phyloP scores from a whole-genome alignment of 306 rosid genomes.

The Styphnolobium japonicum region DNA sequence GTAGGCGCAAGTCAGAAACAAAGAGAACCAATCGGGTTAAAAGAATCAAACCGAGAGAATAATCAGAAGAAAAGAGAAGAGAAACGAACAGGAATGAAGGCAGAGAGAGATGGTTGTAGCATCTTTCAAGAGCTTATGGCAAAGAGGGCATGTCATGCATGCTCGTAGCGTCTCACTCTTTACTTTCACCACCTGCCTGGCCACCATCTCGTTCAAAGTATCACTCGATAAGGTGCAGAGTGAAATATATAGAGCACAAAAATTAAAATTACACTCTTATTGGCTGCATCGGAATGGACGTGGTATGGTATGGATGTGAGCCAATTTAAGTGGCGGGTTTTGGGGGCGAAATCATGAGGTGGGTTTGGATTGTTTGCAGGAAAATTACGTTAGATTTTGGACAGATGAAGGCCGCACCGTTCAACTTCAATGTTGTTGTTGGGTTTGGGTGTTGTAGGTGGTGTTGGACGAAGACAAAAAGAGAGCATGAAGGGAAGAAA shows the following conservation, averaged over 20 bases:
- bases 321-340: constrained; percentile 18
- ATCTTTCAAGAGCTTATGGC: constrained; percentile 63
- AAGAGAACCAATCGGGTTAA: constrained; percentile 25
- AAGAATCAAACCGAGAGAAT: constrained; percentile 8
- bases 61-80: constrained; percentile 10
- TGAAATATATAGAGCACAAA: too few species aligned
- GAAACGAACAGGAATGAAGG: constrained; percentile 79
- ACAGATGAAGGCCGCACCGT: constrained; percentile 23
- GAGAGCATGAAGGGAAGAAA: not conserved
- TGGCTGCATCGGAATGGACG: constrained; percentile 11
- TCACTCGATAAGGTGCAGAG: too few species aligned
- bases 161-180: constrained; percentile 59
- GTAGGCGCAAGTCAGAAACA: constrained; percentile 3
- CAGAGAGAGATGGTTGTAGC: constrained; percentile 95
- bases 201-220: not conserved
- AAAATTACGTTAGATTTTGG: constrained; percentile 54
- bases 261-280: too few species aligned
- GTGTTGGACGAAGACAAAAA: constrained; percentile 21
- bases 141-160: constrained; percentile 99
- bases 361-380: constrained; percentile 33
- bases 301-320: constrained; percentile 38
- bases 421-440: not conserved
- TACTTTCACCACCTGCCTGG: constrained; percentile 59
- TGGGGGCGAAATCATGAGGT: constrained; percentile 37
- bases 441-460: not conserved